These are phyloP conservation scores for Helenozyma rhizophorensis DNA, from an alignment of 805 yeast species.

Conservation along the genomic window DNA sequence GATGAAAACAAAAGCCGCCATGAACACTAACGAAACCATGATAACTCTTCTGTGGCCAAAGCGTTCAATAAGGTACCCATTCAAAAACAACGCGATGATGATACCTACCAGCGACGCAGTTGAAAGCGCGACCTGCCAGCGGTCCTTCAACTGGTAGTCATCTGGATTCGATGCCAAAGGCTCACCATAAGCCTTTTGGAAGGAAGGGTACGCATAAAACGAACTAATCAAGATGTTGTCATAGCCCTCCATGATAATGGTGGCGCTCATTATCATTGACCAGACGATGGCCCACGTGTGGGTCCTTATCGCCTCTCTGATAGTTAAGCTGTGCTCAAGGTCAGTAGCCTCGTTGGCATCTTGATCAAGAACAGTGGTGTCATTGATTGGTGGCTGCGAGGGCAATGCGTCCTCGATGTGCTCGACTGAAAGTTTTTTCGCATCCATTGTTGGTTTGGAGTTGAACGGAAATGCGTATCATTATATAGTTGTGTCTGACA, in stretches of 20 bases:
- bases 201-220: slow-evolving; percentile 9
- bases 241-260: slow-evolving; percentile 12
- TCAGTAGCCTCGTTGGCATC: slow-evolving; percentile 18
- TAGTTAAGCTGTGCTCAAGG: slow-evolving; percentile 17
- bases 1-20: slow-evolving; percentile 41
- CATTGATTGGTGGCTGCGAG: not conserved
- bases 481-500: too few species aligned
- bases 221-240: slow-evolving; percentile 9
- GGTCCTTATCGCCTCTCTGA: slow-evolving; percentile 8
- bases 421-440: not conserved
- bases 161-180: not conserved
- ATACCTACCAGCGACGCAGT: slow-evolving; percentile 20
- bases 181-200: slow-evolving; percentile 6
- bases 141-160: slow-evolving; percentile 5
- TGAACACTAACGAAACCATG: slow-evolving; percentile 21
- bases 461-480: too few species aligned
- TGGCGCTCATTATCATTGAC: slow-evolving; percentile 7
- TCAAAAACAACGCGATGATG: slow-evolving; percentile 39
- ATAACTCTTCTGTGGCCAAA: slow-evolving; percentile 41
- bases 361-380: slow-evolving; percentile 2
- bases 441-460: too few species aligned
- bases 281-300: slow-evolving; percentile 10
- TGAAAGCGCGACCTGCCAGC: slow-evolving; percentile 21
- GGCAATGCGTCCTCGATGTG: slow-evolving; percentile 3
- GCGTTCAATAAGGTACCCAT: slow-evolving; percentile 39